These are phyloP conservation scores for Trichoderma sp. DNA, from an alignment of 2,329 filamentous ascomycete species.

Conservation along the genomic window DNA sequence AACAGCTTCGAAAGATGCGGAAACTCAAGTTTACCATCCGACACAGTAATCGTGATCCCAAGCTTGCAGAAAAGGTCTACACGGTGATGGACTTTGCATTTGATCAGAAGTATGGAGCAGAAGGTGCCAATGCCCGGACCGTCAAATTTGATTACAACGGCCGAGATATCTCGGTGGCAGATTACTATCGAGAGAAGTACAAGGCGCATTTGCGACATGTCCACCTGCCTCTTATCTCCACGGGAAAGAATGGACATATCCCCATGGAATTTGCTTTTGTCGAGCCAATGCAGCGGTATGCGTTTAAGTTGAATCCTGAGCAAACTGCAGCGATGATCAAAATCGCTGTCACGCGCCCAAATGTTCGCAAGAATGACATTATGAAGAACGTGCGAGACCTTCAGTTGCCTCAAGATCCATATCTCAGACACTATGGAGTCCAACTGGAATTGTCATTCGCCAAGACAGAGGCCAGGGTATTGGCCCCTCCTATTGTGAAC, in stretches of 20 bases:
- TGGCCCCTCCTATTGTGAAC: conserved; percentile 68
- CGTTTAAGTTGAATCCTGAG: conserved; percentile 57
- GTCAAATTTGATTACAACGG: conserved; percentile 55
- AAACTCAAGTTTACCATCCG: conserved; percentile 57
- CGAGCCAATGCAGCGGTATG: conserved; percentile 57
- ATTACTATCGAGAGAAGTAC: conserved; percentile 60
- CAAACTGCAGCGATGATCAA: conserved; percentile 89
- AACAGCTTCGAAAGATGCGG: conserved; percentile 51
- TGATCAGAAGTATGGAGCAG: conserved; percentile 39
- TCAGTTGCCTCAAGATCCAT: conserved; percentile 65
- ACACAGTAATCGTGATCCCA: conserved; percentile 45
- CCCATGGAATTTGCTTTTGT: conserved; percentile 61
- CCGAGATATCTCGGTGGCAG: conserved; percentile 45
- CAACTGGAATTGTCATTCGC: conserved; percentile 64
- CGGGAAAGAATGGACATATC: conserved; percentile 53
- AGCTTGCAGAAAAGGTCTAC: conserved; percentile 46
- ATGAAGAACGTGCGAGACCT: conserved; percentile 56
- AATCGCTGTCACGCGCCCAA: conserved; percentile 79
- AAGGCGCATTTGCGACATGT: conserved; percentile 46
- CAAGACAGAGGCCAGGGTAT: conserved; percentile 65
- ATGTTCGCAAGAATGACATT: conserved; percentile 66
- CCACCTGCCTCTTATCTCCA: conserved; percentile 57
- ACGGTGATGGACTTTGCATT: conserved; percentile 53
- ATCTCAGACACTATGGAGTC: conserved; percentile 72
- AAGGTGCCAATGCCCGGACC: conserved; percentile 50